phyloP scores from a whole-genome alignment of 2,329 filamentous ascomycete species.

The Chaetomium strumarium region DNA sequence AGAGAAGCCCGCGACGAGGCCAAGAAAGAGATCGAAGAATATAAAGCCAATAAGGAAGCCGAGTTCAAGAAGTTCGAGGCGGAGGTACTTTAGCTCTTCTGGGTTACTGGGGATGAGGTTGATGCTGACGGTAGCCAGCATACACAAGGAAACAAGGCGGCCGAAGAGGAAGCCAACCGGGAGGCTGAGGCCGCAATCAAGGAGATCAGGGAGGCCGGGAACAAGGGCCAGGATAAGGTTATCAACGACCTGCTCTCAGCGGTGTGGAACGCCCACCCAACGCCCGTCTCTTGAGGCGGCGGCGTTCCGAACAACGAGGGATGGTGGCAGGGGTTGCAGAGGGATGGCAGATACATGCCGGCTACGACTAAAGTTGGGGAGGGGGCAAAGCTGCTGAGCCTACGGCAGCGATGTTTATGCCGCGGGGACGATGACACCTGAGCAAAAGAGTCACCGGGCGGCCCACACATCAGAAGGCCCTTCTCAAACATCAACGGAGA shows the following conservation, averaged over 20 bases:
- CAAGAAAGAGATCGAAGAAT: slow-evolving; percentile 95
- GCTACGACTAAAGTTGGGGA: background rate
- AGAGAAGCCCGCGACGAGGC: slow-evolving; percentile 94
- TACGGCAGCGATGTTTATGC: background rate
- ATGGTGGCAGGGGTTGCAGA: background rate
- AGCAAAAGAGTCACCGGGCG: background rate
- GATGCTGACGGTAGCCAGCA: slow-evolving; percentile 55
- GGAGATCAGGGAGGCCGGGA: slow-evolving; percentile 74
- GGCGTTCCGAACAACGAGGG: background rate
- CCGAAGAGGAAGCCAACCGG: slow-evolving; percentile 71
- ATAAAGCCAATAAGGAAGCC: slow-evolving; percentile 81
- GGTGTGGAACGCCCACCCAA: slow-evolving; percentile 78
- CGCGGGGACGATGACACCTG: background rate
- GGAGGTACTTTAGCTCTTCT: slow-evolving; percentile 37
- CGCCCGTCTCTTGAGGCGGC: slow-evolving; percentile 35
- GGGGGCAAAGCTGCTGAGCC: background rate
- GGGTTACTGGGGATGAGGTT: background rate
- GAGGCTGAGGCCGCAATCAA: slow-evolving; percentile 76
- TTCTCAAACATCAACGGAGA: background rate
- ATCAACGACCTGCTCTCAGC: slow-evolving; percentile 76
- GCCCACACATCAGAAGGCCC: background rate
- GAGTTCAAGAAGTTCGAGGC: slow-evolving; percentile 95
- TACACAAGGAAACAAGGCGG: slow-evolving; percentile 77
- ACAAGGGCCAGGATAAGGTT: slow-evolving; percentile 73
- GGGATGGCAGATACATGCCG: background rate